These are phyloP conservation scores for Monosporascus sp. DNA, from an alignment of 2,329 filamentous ascomycete genomes.

Conservation along the genomic window DNA sequence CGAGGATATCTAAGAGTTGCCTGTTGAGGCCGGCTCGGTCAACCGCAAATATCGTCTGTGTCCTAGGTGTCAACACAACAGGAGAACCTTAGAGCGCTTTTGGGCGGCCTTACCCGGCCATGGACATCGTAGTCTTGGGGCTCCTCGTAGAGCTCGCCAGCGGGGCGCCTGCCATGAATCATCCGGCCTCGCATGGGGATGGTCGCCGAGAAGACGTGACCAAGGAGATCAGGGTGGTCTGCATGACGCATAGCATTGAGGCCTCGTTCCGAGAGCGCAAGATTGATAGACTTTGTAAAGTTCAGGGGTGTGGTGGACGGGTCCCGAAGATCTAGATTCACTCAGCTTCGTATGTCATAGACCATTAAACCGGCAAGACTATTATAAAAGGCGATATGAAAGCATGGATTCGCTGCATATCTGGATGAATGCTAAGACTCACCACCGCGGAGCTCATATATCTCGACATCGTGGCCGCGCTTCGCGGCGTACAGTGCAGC, in stretches of 20 bases:
- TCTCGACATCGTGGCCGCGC: constrained; percentile 81
- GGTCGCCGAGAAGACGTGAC: constrained; percentile 68
- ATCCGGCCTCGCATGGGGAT: constrained; percentile 95
- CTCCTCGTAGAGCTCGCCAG: constrained; percentile 65
- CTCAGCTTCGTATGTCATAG: constrained; percentile 4
- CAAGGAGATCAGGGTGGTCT: constrained; percentile 60
- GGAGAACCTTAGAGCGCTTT: neutral
- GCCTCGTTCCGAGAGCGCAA: constrained; percentile 88
- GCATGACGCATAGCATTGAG: constrained; percentile 79
- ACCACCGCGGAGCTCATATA: constrained; percentile 93
- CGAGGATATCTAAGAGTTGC: constrained; percentile 75
- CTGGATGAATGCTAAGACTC: constrained; percentile 29
- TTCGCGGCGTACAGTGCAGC: constrained; percentile 89
- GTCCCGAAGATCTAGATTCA: constrained; percentile 70
- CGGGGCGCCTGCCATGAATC: constrained; percentile 71
- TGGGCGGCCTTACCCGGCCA: constrained; percentile 58
- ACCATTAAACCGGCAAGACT: no score
- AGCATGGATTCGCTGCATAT: constrained; percentile 3
- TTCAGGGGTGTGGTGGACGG: constrained; percentile 79
- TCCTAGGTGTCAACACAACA: constrained; percentile 1
- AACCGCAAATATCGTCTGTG: constrained; percentile 74
- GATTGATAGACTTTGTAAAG: constrained; percentile 97
- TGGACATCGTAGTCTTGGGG: constrained; percentile 89
- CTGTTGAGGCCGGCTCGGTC: constrained; percentile 82
- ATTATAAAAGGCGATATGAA: no score